Conservation (phyloP, 2,329 filamentous ascomycete species). For the Parastagonospora avenae region DNA sequence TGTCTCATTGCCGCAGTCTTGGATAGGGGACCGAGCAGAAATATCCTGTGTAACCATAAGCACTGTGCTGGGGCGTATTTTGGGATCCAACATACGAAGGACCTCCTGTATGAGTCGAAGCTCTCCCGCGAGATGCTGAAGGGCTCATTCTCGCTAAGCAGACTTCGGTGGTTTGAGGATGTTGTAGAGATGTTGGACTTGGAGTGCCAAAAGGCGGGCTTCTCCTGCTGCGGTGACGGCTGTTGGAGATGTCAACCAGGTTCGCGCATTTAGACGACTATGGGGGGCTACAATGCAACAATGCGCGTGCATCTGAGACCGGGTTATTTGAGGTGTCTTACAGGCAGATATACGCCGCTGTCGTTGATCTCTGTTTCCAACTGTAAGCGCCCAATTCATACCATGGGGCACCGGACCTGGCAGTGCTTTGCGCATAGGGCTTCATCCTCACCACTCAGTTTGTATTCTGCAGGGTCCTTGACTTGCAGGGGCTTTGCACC, state of each 20-base stretch:
- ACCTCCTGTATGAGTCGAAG: slow-evolving; percentile 94
- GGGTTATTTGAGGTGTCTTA: slow-evolving; percentile 53
- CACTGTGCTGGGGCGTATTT: slow-evolving; percentile 6
- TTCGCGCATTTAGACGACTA: not conserved
- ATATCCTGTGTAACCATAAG: slow-evolving; percentile 73
- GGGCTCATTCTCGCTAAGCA: slow-evolving; percentile 82
- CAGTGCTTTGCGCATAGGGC: slow-evolving; percentile 7
- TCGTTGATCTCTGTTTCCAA: slow-evolving; percentile 81
- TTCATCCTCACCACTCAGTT: slow-evolving; percentile 55
- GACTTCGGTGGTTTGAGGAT: slow-evolving; percentile 64
- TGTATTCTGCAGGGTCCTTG: slow-evolving; percentile 56
- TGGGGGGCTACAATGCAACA: slow-evolving; percentile 4
- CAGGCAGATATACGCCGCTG: slow-evolving; percentile 91
- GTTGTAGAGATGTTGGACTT: slow-evolving; percentile 55
- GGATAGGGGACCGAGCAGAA: slow-evolving; percentile 80
- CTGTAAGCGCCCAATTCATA: slow-evolving; percentile 30
- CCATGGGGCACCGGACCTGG: slow-evolving; percentile 5
- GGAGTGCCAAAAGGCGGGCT: slow-evolving; percentile 76
- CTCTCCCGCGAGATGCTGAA: slow-evolving; percentile 96
- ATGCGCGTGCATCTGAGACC: not conserved
- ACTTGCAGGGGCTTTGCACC: slow-evolving; percentile 50
- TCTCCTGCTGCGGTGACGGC: slow-evolving; percentile 87
- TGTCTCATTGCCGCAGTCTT: slow-evolving; percentile 59
- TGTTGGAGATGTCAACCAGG: slow-evolving; percentile 29
- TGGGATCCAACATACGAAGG: slow-evolving; percentile 72